Conservation (phyloP, 192 early-diverging fungal genomes). For the Coemansia sp. region DNA sequence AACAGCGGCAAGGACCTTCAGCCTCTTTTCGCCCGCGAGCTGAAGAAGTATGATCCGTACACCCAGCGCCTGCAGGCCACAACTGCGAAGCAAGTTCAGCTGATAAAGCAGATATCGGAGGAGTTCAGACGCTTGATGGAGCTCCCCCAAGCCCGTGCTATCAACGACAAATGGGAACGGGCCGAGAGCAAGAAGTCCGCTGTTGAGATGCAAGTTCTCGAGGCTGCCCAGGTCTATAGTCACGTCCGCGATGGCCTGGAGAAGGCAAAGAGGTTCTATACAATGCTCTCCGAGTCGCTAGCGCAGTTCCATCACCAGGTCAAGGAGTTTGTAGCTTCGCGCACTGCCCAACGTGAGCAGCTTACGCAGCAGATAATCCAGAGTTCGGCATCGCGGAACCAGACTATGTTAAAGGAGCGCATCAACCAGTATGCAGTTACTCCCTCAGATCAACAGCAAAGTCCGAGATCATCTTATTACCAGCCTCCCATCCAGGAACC, state of each 20-base stretch:
- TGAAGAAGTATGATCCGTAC: slow-evolving; percentile 87
- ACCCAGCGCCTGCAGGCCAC: slow-evolving; percentile 74
- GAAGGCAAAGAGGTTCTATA: slow-evolving; percentile 66
- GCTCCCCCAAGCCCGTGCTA: slow-evolving; percentile 65
- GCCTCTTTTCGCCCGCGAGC: slow-evolving; percentile 87
- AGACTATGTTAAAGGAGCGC: slow-evolving; percentile 62
- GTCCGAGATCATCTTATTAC: slow-evolving; percentile 7
- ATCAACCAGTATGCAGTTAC: slow-evolving; percentile 56
- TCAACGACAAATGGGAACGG: slow-evolving; percentile 70
- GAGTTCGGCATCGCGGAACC: slow-evolving; percentile 59
- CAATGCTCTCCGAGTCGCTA: slow-evolving; percentile 58
- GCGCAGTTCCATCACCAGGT: slow-evolving; percentile 49
- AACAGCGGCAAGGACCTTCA: slow-evolving; percentile 78
- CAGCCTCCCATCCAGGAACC: not conserved
- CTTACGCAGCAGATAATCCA: slow-evolving; percentile 58
- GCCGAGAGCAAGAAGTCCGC: slow-evolving; percentile 66
- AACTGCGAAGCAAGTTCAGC: slow-evolving; percentile 70
- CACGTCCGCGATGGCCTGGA: slow-evolving; percentile 63
- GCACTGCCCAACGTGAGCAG: slow-evolving; percentile 59
- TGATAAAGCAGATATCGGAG: slow-evolving; percentile 73
- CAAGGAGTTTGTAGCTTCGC: slow-evolving; percentile 58
- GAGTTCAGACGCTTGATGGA: slow-evolving; percentile 80
- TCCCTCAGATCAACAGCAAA: slow-evolving; percentile 10
- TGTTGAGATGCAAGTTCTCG: slow-evolving; percentile 67
- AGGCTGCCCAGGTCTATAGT: slow-evolving; percentile 68